A percentile compares a stretch with the other conserved stretches of the same genome.
Conservation (phyloP, 306 rosid genomes). For the Quercus agrifolia region DNA sequence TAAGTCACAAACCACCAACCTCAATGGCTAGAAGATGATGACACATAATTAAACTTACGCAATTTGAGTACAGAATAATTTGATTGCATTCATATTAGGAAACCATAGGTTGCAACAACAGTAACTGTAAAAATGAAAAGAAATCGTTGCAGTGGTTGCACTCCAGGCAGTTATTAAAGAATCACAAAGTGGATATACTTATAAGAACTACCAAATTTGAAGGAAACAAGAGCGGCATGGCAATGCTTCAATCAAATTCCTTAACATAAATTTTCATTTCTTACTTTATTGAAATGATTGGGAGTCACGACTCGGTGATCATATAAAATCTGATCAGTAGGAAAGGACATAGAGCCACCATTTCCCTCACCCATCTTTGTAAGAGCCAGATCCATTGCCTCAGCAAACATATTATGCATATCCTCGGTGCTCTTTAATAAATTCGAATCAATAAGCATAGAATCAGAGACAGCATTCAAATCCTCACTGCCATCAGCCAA, state of each 20-base stretch:
- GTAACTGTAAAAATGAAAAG: background rate
- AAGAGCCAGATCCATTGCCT: slow-evolving; percentile 6
- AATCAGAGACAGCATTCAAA: slow-evolving; percentile 27
- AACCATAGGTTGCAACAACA: background rate
- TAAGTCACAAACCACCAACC: background rate
- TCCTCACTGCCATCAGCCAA: slow-evolving; percentile 54
- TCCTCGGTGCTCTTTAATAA: slow-evolving; percentile 16
- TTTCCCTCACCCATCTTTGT: slow-evolving; percentile 14
- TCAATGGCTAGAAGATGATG: background rate
- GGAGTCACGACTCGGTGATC: slow-evolving; percentile 22
- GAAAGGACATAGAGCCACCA: slow-evolving; percentile 2
- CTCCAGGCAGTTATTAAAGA: background rate
- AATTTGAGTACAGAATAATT: background rate
- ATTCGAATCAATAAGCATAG: background rate
- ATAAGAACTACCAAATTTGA: background rate
- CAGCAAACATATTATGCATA: slow-evolving; percentile 15
- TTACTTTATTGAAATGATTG: slow-evolving; percentile 35
- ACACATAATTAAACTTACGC: background rate
- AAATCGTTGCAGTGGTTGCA: background rate
- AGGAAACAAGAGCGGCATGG: background rate
- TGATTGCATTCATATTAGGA: background rate
- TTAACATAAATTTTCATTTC: background rate
- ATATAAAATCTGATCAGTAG: slow-evolving; percentile 2
- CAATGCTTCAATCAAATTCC: background rate
- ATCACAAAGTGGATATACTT: background rate